Evolutionary conservation across 345 rosid genomes (phyloP).

Genomic region (Arabidopsis suecica): DNA sequence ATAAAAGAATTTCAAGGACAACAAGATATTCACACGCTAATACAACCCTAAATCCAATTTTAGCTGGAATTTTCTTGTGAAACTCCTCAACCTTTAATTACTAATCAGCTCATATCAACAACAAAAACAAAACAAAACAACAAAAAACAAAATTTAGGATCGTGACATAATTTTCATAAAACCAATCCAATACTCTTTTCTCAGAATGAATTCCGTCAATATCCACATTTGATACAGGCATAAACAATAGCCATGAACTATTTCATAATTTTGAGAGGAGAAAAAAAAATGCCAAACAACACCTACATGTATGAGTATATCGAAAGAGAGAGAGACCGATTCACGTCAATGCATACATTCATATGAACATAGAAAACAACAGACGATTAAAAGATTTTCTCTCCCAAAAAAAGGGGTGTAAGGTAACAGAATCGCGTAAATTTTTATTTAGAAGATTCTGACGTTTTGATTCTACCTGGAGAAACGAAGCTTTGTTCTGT

Average conservation of each 20-base stretch:
- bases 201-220: slow-evolving; percentile 4
- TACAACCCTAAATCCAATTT: not conserved
- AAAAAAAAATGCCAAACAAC: not conserved
- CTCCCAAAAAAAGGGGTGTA: not conserved
- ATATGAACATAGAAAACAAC: slow-evolving; percentile 20
- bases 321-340: not conserved
- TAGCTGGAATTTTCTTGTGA: not conserved
- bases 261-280: slow-evolving; percentile 1
- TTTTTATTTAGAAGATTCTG: not conserved
- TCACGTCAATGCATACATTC: slow-evolving; percentile 19
- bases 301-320: slow-evolving; percentile 6
- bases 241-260: slow-evolving; percentile 9
- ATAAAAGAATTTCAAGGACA: slow-evolving; percentile 23
- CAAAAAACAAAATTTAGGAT: slow-evolving; percentile 1
- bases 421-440: not conserved
- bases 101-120: slow-evolving; percentile 23
- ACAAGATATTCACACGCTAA: slow-evolving; percentile 4
- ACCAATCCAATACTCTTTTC: slow-evolving; percentile 19
- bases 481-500: not conserved
- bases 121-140: not conserved
- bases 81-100: not conserved
- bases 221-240: slow-evolving; percentile 8
- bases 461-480: slow-evolving; percentile 44
- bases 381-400: not conserved
- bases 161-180: not conserved